phyloP scores from a whole-genome alignment of 495 filamentous ascomycete genomes.

The Diplogelasinospora grovesii region DNA sequence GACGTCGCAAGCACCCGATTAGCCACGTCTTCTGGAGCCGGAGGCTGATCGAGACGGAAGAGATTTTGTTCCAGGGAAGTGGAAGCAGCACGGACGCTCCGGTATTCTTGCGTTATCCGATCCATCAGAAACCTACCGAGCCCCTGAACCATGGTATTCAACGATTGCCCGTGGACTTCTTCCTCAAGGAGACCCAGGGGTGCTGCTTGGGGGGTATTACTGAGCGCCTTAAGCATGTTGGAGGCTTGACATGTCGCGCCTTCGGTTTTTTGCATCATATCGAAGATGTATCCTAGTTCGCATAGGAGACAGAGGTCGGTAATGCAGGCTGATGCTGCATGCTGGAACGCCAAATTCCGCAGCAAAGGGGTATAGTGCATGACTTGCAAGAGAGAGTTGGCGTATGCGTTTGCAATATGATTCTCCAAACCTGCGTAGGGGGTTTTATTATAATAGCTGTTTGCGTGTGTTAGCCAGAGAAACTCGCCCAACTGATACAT shows the following conservation, averaged over 20 bases:
- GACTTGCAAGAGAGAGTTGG: conserved; percentile 87
- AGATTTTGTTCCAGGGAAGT: conserved; percentile 19
- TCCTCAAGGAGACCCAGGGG: conserved; percentile 77
- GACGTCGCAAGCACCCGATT: conserved; percentile 31
- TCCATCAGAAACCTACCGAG: conserved; percentile 24
- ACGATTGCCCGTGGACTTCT: conserved; percentile 40
- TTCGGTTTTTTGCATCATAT: conserved; percentile 94
- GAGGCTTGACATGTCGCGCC: conserved; percentile 95
- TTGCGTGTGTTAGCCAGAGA: not conserved
- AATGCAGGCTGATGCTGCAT: conserved; percentile 76
- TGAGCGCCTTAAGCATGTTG: conserved; percentile 86
- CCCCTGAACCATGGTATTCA: conserved; percentile 16
- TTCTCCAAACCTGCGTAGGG: conserved; percentile 86
- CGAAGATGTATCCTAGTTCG: conserved; percentile 91
- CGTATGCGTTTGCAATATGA: conserved; percentile 92
- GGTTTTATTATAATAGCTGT: conserved; percentile 87
- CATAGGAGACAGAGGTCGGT: conserved; percentile 81
- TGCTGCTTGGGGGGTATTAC: conserved; percentile 66
- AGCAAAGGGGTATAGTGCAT: conserved; percentile 83
- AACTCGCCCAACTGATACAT: not conserved
- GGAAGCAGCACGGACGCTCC: conserved; percentile 20
- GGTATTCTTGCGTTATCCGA: conserved; percentile 20
- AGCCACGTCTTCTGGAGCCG: conserved; percentile 12
- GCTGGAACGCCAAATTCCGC: conserved; percentile 83
- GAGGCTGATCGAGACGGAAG: conserved; percentile 14